Conservation (phyloP, 2,329 filamentous ascomycete species). For the Colletotrichum tabaci region DNA sequence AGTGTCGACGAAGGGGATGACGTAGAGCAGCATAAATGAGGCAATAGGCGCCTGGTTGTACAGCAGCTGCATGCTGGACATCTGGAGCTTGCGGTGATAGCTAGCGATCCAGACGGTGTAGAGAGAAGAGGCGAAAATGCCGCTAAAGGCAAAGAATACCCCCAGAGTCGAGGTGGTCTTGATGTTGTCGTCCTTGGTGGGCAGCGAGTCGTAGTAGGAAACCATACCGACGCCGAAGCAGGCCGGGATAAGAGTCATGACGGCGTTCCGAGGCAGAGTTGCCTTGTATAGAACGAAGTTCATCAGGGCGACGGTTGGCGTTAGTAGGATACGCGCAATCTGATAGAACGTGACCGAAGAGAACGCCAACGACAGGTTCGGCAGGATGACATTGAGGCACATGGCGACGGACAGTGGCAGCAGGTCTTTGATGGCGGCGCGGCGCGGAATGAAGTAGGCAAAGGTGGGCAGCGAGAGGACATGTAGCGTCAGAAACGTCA, state of each 20-base stretch:
- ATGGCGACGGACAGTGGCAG: slow-evolving; percentile 77
- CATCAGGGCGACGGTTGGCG: slow-evolving; percentile 75
- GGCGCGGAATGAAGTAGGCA: slow-evolving; percentile 71
- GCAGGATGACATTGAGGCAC: slow-evolving; percentile 78
- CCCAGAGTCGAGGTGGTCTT: slow-evolving; percentile 72
- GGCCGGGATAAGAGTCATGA: slow-evolving; percentile 70
- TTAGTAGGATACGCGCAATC: slow-evolving; percentile 76
- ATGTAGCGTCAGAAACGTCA: slow-evolving; percentile 76
- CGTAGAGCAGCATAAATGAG: slow-evolving; percentile 74
- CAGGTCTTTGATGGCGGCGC: slow-evolving; percentile 68
- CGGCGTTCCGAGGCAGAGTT: slow-evolving; percentile 68
- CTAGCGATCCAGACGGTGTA: slow-evolving; percentile 80
- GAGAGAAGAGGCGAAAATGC: slow-evolving; percentile 75
- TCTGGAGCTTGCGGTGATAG: slow-evolving; percentile 75
- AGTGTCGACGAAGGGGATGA: slow-evolving; percentile 76
- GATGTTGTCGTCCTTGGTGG: slow-evolving; percentile 60
- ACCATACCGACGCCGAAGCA: slow-evolving; percentile 77
- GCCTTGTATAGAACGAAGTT: slow-evolving; percentile 74
- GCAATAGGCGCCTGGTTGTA: slow-evolving; percentile 78
- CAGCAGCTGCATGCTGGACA: slow-evolving; percentile 78
- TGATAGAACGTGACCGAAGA: slow-evolving; percentile 81
- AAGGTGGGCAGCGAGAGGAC: slow-evolving; percentile 71
- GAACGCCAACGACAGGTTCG: slow-evolving; percentile 77
- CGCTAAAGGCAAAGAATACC: slow-evolving; percentile 74
- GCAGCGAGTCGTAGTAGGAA: slow-evolving; percentile 77